phyloP scores from a whole-genome alignment of 2,329 filamentous ascomycete species.

The Rhinocladiella similis region DNA sequence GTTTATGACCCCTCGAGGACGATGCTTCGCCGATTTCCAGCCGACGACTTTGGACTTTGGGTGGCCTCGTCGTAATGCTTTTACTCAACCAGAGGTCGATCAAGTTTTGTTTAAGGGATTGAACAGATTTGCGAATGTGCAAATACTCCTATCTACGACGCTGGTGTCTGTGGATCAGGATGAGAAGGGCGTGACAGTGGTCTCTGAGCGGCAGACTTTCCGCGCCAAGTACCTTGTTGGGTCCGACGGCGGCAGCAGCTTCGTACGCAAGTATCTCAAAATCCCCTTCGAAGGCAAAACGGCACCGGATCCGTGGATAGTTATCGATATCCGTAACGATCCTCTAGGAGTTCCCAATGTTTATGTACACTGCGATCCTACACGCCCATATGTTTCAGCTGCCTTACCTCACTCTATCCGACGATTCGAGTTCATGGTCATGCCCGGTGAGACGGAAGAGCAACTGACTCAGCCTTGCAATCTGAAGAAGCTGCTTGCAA shows the following conservation, averaged over 20 bases:
- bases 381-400: no score
- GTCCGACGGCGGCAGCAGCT: conserved; percentile 15
- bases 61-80: neutral
- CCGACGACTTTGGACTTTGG: neutral
- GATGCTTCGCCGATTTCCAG: neutral
- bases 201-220: neutral
- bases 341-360: no score
- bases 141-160: no score
- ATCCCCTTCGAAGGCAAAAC: conserved; percentile 4
- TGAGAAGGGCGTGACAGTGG: no score
- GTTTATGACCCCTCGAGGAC: neutral
- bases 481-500: neutral
- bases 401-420: no score
- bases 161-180: no score
- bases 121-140: neutral
- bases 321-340: neutral
- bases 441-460: neutral
- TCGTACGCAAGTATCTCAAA: conserved; percentile 3
- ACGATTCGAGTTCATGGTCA: no score
- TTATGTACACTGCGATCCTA: no score
- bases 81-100: neutral
- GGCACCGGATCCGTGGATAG: neutral
- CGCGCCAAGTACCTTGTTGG: conserved; percentile 20
- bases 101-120: neutral
- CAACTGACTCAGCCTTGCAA: neutral